Evolutionary conservation across 306 rosid genomes (phyloP), one percentile per base, ranked within the genome.

Genomic region (Rosa multiflora): DNA sequence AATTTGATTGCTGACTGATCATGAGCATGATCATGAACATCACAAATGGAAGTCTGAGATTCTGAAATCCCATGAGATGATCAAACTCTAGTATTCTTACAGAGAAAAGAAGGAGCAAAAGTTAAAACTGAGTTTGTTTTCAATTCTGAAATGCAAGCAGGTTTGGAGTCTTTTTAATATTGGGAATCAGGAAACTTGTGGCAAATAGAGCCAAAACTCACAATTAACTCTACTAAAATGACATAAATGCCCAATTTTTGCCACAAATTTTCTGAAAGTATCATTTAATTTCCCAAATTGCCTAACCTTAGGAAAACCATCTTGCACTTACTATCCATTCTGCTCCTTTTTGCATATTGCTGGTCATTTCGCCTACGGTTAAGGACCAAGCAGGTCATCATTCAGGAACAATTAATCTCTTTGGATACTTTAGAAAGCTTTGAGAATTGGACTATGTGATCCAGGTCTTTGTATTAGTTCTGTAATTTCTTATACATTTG

Each of bases 11-110:
- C 51, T 86, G 92, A 82, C 82, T 76, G 83, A 86, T 83, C 80
- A 85, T 78, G 63, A 92, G 82, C 49, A 87, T 70, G 79, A 85
- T 80, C 83, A 87, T 76, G 75, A 93, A 74, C 73, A 86, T 70
- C 87, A 84, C 80, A 64, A 77, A 80, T 67, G 72, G 78, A 78
- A 85, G 76, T 81, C 82, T 87, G 84, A 84, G 86, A 80, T 67
- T 76, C 75, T 83, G 89, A 72, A 82, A 72, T 79, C 82, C 86
- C 97, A 93, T 91, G 78, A 67, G 49, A 68, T 82, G 55, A 64
- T 73, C 39, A 78, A 51, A 79, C 53, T 63, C 72, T 35, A 53
- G 47, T 55, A 72, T 64, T 73, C 72, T 18, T 69, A 49, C 42
- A 55, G 66, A 56, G 76, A 42, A 69, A 64, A 75, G 74, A n/a